These are phyloP conservation scores for Boletus sp. DNA, from an alignment of 768 basidiomycete genomes.

Conservation along the genomic window DNA sequence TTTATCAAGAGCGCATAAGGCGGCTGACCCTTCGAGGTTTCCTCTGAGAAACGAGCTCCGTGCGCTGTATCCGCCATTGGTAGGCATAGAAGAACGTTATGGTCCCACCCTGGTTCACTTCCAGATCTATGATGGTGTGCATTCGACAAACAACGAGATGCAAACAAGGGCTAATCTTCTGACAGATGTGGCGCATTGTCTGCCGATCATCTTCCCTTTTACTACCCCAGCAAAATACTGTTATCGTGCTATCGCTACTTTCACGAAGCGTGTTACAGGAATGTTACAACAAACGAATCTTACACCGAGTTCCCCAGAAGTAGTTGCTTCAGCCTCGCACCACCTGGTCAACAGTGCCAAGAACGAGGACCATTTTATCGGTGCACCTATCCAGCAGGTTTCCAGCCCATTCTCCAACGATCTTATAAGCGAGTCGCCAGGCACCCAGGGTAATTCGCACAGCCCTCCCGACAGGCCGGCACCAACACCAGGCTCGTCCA, in stretches of 20 bases:
- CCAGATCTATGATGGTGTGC: slow-evolving; percentile 83
- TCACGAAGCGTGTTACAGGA: slow-evolving; percentile 65
- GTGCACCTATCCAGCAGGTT: background rate
- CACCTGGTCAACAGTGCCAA: slow-evolving; percentile 1
- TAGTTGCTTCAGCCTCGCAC: background rate
- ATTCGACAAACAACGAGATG: slow-evolving; percentile 20
- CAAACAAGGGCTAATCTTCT: slow-evolving; percentile 5
- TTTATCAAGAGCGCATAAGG: slow-evolving; percentile 78
- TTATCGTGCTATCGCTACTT: slow-evolving; percentile 72
- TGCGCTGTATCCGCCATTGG: slow-evolving; percentile 54
- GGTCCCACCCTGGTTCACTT: slow-evolving; percentile 83
- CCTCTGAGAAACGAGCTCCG: slow-evolving; percentile 45
- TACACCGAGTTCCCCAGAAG: slow-evolving; percentile 11
- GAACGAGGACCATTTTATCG: background rate
- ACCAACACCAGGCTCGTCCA: background rate
- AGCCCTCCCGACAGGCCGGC: background rate
- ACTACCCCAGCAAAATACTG: slow-evolving; percentile 79
- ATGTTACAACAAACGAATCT: slow-evolving; percentile 26
- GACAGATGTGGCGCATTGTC: slow-evolving; percentile 66
- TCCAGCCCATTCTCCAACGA: slow-evolving; percentile 2
- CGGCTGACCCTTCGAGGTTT: slow-evolving; percentile 77
- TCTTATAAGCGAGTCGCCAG: background rate
- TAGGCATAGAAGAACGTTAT: slow-evolving; percentile 51
- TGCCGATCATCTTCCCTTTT: slow-evolving; percentile 74
- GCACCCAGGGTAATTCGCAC: background rate